Conservation (phyloP, 371 early-diverging fungal species). For the Mortierella sp. region DNA sequence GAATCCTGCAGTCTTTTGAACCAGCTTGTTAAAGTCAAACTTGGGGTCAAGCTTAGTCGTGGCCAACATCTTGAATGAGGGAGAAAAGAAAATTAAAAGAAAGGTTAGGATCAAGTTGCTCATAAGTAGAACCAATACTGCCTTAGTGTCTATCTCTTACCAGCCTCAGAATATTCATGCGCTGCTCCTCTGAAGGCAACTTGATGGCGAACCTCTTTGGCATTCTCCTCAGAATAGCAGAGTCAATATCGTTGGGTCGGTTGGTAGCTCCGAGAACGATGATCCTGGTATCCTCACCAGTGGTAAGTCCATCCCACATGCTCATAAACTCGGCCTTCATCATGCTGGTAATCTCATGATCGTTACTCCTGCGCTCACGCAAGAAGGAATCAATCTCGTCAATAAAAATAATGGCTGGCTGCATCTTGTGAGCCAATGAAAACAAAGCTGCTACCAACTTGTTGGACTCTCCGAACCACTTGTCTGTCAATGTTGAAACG, state of each 20-base stretch:
- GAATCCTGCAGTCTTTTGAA: slow-evolving; percentile 83
- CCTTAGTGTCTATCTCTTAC: slow-evolving; percentile 52
- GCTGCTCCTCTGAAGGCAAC: slow-evolving; percentile 91
- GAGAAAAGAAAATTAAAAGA: slow-evolving; percentile 2
- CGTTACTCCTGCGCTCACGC: slow-evolving; percentile 89
- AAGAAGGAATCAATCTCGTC: slow-evolving; percentile 98
- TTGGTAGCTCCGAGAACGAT: slow-evolving; percentile 96
- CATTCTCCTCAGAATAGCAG: slow-evolving; percentile 96
- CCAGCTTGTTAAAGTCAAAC: slow-evolving; percentile 85
- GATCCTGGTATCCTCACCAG: slow-evolving; percentile 82
- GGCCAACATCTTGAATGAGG: slow-evolving; percentile 71
- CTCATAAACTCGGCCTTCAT: slow-evolving; percentile 99
- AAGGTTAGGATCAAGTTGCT: not conserved
- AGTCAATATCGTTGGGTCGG: slow-evolving; percentile 96
- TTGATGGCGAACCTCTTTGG: slow-evolving; percentile 93
- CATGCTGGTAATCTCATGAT: slow-evolving; percentile 96
- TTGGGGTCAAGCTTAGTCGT: slow-evolving; percentile 73
- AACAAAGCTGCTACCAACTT: slow-evolving; percentile 94
- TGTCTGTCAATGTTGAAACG: slow-evolving; percentile 95
- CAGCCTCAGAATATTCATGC: slow-evolving; percentile 89
- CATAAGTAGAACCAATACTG: too few relatives aligned
- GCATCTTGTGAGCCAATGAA: slow-evolving; percentile 91
- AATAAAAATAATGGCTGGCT: slow-evolving; percentile 97
- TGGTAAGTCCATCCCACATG: slow-evolving; percentile 96
- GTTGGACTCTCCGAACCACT: slow-evolving; percentile 98